phyloP scores from a whole-genome alignment of 2,329 filamentous ascomycete genomes.

The Cytospora paraplurivora region DNA sequence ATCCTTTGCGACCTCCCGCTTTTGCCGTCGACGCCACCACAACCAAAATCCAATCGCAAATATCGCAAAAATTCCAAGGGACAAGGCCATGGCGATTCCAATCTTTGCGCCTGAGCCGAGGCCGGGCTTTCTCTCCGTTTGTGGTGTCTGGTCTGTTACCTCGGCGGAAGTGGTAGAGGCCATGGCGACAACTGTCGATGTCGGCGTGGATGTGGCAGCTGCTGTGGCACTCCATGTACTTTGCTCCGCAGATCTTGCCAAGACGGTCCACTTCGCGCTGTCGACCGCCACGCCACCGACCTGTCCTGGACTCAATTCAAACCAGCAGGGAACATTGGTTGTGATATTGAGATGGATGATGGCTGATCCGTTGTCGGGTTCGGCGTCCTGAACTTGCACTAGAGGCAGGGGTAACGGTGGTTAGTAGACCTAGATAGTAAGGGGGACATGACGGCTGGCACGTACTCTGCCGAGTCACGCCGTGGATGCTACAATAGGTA shows the following conservation, averaged over 20 bases:
- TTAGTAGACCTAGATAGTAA: not conserved
- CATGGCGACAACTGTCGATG: not conserved
- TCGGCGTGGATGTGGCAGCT: slow-evolving; percentile 10
- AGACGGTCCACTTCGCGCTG: slow-evolving; percentile 16
- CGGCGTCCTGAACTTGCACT: slow-evolving; percentile 20
- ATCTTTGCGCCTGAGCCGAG: slow-evolving; percentile 22
- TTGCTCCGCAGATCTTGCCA: slow-evolving; percentile 14
- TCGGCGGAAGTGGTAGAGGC: not conserved
- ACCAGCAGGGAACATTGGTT: slow-evolving; percentile 20
- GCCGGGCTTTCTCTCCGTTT: not conserved
- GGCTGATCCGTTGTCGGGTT: slow-evolving; percentile 18
- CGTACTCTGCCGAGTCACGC: slow-evolving; percentile 17
- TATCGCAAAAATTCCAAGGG: slow-evolving; percentile 18
- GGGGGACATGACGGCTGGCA: not conserved
- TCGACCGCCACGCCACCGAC: slow-evolving; percentile 1
- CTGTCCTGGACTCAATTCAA: slow-evolving; percentile 12
- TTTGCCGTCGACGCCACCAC: slow-evolving; percentile 27
- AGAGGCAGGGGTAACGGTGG: not conserved
- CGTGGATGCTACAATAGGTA: slow-evolving; percentile 19
- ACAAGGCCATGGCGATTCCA: slow-evolving; percentile 23
- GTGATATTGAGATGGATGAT: slow-evolving; percentile 19
- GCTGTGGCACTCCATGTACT: slow-evolving; percentile 21
- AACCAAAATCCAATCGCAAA: slow-evolving; percentile 22
- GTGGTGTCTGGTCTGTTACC: not conserved
- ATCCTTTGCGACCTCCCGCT: slow-evolving; percentile 23